phyloP scores from a whole-genome alignment of 1,284 basidiomycete species.

The Flammula alnicola region DNA sequence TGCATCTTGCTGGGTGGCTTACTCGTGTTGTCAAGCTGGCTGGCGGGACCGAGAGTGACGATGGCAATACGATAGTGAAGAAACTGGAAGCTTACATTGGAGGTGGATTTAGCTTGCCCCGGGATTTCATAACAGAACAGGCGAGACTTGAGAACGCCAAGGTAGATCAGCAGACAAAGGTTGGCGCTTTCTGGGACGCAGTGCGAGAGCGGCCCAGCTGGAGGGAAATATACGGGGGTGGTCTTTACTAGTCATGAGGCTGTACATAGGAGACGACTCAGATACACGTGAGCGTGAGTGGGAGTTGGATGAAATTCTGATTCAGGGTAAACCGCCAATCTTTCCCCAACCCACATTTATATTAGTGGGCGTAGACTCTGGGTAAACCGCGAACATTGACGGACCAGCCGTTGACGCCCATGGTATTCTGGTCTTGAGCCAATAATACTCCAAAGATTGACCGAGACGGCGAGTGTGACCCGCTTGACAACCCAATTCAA shows the following conservation, averaged over 20 bases:
- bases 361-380: too few species aligned
- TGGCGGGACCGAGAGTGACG: conserved; percentile 53
- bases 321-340: too few species aligned
- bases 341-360: too few species aligned
- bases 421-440: too few species aligned
- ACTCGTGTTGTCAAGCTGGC: conserved; percentile 62
- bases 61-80: conserved; percentile 51
- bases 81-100: conserved; percentile 59
- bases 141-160: conserved; percentile 22
- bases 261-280: background rate
- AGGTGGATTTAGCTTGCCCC: conserved; percentile 46
- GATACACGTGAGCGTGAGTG: background rate
- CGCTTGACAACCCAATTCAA: too few species aligned
- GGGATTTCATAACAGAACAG: conserved; percentile 41
- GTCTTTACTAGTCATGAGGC: conserved; percentile 42
- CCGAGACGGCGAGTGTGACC: too few species aligned
- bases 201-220: conserved; percentile 70
- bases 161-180: conserved; percentile 42
- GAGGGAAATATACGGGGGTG: conserved; percentile 63
- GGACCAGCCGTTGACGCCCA: too few species aligned
- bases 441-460: too few species aligned
- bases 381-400: too few species aligned
- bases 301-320: background rate
- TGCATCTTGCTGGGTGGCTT: conserved; percentile 83
- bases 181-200: conserved; percentile 70